Base-by-base conservation (phyloP, 106 monocot species). In the Acorus calamus region DNA sequence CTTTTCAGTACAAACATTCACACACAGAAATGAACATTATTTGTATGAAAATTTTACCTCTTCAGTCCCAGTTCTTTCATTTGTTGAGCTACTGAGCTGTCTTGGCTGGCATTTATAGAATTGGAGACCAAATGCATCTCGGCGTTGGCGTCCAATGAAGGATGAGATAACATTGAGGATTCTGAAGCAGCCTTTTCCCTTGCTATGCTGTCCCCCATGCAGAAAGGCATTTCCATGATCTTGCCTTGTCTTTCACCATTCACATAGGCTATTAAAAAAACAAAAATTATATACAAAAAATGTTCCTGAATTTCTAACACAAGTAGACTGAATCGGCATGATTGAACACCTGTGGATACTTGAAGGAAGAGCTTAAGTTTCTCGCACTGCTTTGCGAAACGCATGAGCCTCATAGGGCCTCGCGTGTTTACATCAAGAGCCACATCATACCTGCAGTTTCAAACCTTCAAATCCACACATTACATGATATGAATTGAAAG, bases 401-500 rank as follows among this genome's bases (percentile, higher is more conserved):
- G 76, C 89, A 93, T 86, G 10, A 93, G 63, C 55, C 93, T 80
- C 52, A 56, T 70, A 28, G 93, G 78, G 53, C 93, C 93, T 56
- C 82, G 66, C n/a, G 93, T 93, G 89, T 93, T 93, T 80, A 83
- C 89, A 74, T 93, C 89, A 11, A 93, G 56, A 3, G 93, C 83
- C 44, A 93, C 83, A 67, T 93, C 93, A 67, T 93, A 93, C 86
- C 89, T 93, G 61, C 47, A 66, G 28, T 13, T n/a, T 62, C 46
- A 28, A 28, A 28, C 28, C 28, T 28, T 28, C 28, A 28, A 28
- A 28, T 28, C 28, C 28, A 28, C 28, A 28, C 28, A 28, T 28
- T 28, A 28, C 28, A 28, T 28, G 28, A 28, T 6, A 49, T 14
- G 6, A 14, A 11, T 11, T 41, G 47, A 4, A 72, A 12, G 42